These are phyloP conservation scores for Starmerella apicola DNA, from an alignment of 805 yeast species.

Conservation along the genomic window DNA sequence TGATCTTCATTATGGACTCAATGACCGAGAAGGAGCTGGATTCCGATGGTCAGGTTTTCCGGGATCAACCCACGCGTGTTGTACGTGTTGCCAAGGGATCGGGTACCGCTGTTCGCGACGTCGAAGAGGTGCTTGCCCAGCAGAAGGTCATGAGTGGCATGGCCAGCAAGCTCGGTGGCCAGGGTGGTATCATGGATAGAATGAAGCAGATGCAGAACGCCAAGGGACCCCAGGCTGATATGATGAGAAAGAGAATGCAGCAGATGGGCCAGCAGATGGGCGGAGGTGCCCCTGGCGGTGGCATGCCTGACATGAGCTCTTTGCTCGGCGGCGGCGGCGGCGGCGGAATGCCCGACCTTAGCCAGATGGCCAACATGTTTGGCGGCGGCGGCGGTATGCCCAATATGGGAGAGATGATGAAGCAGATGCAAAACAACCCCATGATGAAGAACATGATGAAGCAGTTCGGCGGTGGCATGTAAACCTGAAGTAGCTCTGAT, in stretches of 20 bases:
- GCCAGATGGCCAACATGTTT: constrained; percentile 40
- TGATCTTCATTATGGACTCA: constrained; percentile 88
- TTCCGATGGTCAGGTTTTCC: constrained; percentile 72
- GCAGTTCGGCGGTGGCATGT: constrained; percentile 16
- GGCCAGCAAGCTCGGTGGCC: constrained; percentile 60
- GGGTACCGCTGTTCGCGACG: constrained; percentile 84
- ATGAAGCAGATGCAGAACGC: constrained; percentile 28
- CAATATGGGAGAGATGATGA: constrained; percentile 53
- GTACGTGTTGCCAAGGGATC: constrained; percentile 89
- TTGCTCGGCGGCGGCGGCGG: constrained; percentile 41
- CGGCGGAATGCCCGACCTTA: constrained; percentile 50
- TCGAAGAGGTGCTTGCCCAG: constrained; percentile 82
- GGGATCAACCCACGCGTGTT: constrained; percentile 70
- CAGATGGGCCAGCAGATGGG: constrained; percentile 37
- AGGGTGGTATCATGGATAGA: constrained; percentile 41
- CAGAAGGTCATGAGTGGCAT: constrained; percentile 88
- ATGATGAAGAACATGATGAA: constrained; percentile 37
- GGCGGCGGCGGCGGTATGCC: constrained; percentile 64
- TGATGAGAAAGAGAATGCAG: constrained; percentile 35
- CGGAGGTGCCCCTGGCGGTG: constrained; percentile 24
- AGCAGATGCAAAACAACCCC: constrained; percentile 41
- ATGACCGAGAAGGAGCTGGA: constrained; percentile 89
- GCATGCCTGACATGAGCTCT: constrained; percentile 21
- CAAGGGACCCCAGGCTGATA: constrained; percentile 33
- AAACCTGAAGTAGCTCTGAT: no score